Percentiles rank a stretch among this genome's conserved stretches.
Conservation (phyloP, 805 yeast genomes). For the Jamesozyma gamospora region DNA sequence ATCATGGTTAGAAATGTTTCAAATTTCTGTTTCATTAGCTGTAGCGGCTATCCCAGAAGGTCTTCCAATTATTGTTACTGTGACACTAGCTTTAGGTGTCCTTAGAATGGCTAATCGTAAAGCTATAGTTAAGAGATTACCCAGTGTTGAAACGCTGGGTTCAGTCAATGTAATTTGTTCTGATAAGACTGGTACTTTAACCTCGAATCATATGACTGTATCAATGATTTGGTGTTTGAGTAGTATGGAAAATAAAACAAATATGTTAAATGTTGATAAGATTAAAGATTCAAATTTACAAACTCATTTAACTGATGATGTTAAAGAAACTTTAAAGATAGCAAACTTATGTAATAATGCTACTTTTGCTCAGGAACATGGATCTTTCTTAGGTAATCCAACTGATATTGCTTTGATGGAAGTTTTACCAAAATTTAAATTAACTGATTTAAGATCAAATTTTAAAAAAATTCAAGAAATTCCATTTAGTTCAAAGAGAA, state of each 20-base stretch:
- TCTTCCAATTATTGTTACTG: conserved; percentile 94
- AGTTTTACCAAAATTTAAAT: conserved; percentile 55
- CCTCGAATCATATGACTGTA: conserved; percentile 86
- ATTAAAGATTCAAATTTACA: conserved; percentile 32
- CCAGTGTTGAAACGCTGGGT: conserved; percentile 91
- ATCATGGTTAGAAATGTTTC: conserved; percentile 95
- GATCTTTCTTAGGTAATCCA: conserved; percentile 78
- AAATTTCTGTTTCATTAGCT: conserved; percentile 91
- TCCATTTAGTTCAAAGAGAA: conserved; percentile 76
- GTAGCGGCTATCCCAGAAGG: conserved; percentile 99
- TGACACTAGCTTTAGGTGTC: conserved; percentile 91
- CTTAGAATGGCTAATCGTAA: conserved; percentile 89
- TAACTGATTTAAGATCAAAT: conserved; percentile 59
- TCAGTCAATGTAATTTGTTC: conserved; percentile 89
- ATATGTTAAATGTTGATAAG: conserved; percentile 36
- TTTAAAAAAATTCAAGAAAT: conserved; percentile 54
- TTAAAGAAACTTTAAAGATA: conserved; percentile 45
- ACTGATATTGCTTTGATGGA: conserved; percentile 89
- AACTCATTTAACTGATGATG: conserved; percentile 43
- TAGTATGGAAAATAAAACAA: conserved; percentile 33
- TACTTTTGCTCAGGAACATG: conserved; percentile 55
- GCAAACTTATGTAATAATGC: conserved; percentile 74
- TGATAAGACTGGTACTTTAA: conserved; percentile 85
- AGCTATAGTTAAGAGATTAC: conserved; percentile 89
- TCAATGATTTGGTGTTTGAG: conserved; percentile 74